A percentile compares a stretch with the other conserved stretches of the same genome.
Conservation (phyloP, 805 yeast species). For the Wickerhamiella sergipiensis region DNA sequence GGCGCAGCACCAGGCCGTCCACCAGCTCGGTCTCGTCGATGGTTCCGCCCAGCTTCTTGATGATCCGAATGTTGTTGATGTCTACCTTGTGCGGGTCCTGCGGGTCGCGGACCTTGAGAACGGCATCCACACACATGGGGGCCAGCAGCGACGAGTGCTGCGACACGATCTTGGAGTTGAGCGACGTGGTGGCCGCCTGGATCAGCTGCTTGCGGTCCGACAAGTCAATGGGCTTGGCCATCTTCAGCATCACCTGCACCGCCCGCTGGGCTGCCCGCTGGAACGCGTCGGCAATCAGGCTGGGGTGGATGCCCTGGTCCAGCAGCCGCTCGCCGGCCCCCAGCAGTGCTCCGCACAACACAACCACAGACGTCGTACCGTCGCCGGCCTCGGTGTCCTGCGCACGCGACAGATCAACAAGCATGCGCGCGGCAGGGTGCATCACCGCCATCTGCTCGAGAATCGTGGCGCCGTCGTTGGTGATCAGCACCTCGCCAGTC, state of each 20-base stretch:
- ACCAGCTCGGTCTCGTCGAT: conserved; percentile 90
- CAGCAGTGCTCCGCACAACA: conserved; percentile 81
- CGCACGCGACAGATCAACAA: conserved; percentile 93
- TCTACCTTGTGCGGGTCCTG: conserved; percentile 60
- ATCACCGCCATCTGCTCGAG: conserved; percentile 94
- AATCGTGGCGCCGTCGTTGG: conserved; percentile 97
- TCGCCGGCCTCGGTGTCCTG: conserved; percentile 99
- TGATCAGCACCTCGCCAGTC: conserved; percentile 80
- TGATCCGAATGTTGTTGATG: conserved; percentile 70
- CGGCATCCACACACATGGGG: conserved; percentile 90
- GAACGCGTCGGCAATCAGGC: conserved; percentile 84
- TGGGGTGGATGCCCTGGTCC: conserved; percentile 85
- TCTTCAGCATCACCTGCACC: conserved; percentile 65
- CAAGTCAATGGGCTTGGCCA: conserved; percentile 72
- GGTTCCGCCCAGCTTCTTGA: conserved; percentile 94
- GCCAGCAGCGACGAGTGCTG: conserved; percentile 78
- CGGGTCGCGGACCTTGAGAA: conserved; percentile 57
- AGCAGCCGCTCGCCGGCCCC: conserved; percentile 91
- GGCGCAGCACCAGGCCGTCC: conserved; percentile 81
- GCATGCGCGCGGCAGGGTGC: conserved; percentile 97
- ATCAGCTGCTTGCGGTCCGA: conserved; percentile 69
- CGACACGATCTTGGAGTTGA: conserved; percentile 88
- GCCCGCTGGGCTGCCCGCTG: conserved; percentile 78
- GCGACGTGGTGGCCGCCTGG: conserved; percentile 88
- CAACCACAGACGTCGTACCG: conserved; percentile 96